These are phyloP conservation scores for Lecanoromycetidae sp. DNA, from an alignment of 2,329 filamentous ascomycete genomes.

Conservation along the genomic window DNA sequence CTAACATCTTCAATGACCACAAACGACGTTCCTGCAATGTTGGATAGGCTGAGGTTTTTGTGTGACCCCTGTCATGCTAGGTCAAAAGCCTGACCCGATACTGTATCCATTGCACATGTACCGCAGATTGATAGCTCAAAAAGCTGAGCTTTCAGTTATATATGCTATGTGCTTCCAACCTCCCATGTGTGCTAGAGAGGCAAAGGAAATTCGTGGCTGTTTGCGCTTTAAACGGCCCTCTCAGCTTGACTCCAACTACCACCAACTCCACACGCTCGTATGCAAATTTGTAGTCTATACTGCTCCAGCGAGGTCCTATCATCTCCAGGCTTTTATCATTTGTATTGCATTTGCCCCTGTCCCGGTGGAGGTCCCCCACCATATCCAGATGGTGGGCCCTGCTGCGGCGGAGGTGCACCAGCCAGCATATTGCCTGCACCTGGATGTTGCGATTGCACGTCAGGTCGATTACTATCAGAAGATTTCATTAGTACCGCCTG, in stretches of 20 bases:
- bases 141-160: no score
- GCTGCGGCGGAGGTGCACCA: slow-evolving; percentile 1
- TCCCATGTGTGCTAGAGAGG: no score
- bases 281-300: neutral
- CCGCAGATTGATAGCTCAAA: no score
- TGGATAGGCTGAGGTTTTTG: no score
- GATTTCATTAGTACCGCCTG: neutral
- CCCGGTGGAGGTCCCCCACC: slow-evolving; percentile 13
- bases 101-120: no score
- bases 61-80: no score
- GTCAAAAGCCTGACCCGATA: no score
- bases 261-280: neutral
- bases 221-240: no score
- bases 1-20: no score
- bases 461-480: slow-evolving; percentile 18
- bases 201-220: no score
- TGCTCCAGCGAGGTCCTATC: neutral
- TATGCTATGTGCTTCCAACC: no score
- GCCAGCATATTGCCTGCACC: slow-evolving; percentile 9
- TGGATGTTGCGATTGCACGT: slow-evolving; percentile 19
- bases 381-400: slow-evolving; percentile 10
- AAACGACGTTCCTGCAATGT: no score
- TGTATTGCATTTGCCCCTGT: slow-evolving; percentile 11
- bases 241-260: neutral
- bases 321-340: slow-evolving; percentile 10